Percentiles rank a stretch among this genome's conserved stretches.
These are phyloP conservation scores for Linderniella brevidens DNA, from an alignment of 257 asterid genomes.

Conservation along the genomic window DNA sequence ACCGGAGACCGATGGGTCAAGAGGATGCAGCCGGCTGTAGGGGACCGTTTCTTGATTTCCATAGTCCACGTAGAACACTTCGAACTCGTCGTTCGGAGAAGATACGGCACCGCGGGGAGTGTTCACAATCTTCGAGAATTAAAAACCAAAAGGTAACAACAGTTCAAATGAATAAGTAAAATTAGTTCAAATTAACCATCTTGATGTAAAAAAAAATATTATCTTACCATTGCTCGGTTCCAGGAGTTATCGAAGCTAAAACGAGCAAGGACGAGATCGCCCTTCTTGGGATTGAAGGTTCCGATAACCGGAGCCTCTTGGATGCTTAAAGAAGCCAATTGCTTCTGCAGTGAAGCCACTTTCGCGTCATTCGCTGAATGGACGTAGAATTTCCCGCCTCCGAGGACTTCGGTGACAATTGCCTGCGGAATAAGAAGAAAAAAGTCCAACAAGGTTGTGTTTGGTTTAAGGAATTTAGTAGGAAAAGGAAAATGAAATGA, in stretches of 20 bases:
- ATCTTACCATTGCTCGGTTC: slow-evolving; percentile 51
- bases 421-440: slow-evolving; percentile 26
- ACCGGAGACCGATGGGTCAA: slow-evolving; percentile 56
- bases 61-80: slow-evolving; percentile 82
- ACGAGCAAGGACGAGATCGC: slow-evolving; percentile 78
- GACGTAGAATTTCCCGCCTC: slow-evolving; percentile 80
- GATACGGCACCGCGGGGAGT: slow-evolving; percentile 62
- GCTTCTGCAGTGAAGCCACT: slow-evolving; percentile 61
- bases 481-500: background rate
- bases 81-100: slow-evolving; percentile 61
- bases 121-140: slow-evolving; percentile 48
- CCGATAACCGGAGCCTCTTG: slow-evolving; percentile 83
- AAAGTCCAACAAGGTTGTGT: too few species aligned
- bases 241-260: slow-evolving; percentile 85
- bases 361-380: slow-evolving; percentile 81
- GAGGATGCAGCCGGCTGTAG: slow-evolving; percentile 57
- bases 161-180: too few species aligned
- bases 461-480: too few species aligned
- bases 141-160: background rate
- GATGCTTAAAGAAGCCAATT: slow-evolving; percentile 61
- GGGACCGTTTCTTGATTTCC: slow-evolving; percentile 87
- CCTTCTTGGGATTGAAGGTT: slow-evolving; percentile 75
- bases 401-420: slow-evolving; percentile 73
- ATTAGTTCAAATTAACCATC: too few species aligned
- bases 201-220: too few species aligned